A percentile compares a stretch with the other conserved stretches of the same genome.
Conservation (phyloP, 2,329 filamentous ascomycete species). For the Colletotrichum neosansevieriae region DNA sequence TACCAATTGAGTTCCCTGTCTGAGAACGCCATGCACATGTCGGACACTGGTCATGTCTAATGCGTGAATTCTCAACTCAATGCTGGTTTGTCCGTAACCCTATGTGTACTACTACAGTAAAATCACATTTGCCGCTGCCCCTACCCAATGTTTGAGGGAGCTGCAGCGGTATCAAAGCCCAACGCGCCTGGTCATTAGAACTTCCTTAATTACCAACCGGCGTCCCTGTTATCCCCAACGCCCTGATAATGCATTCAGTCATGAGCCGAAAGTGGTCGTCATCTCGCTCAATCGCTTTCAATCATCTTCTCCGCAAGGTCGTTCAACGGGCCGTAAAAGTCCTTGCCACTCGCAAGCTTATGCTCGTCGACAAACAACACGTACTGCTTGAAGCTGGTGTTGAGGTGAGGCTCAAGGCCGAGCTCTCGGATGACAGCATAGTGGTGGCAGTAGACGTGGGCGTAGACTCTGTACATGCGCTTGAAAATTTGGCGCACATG, state of each 20-base stretch:
- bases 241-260: constrained; percentile 37
- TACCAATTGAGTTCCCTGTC: constrained; percentile 20
- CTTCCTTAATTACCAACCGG: constrained; percentile 28
- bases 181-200: constrained; percentile 27
- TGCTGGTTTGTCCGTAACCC: constrained; percentile 18
- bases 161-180: constrained; percentile 23
- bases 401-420: constrained; percentile 95
- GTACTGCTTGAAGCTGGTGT: constrained; percentile 99
- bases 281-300: constrained; percentile 78
- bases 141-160: not conserved
- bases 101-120: constrained; percentile 38
- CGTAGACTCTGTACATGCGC: constrained; percentile 97
- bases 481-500: constrained; percentile 98
- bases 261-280: not conserved
- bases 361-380: constrained; percentile 99
- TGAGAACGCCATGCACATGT: not conserved
- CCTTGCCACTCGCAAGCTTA: constrained; percentile 88
- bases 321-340: constrained; percentile 96
- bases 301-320: constrained; percentile 98
- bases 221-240: constrained; percentile 38
- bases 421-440: constrained; percentile 97
- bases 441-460: constrained; percentile 99
- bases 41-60: constrained; percentile 1
- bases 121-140: constrained; percentile 39
- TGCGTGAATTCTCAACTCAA: constrained; percentile 20